Evolutionary conservation across 371 early-diverging fungal genomes (phyloP).

Genomic region (Lichtheimia ramosa): DNA sequence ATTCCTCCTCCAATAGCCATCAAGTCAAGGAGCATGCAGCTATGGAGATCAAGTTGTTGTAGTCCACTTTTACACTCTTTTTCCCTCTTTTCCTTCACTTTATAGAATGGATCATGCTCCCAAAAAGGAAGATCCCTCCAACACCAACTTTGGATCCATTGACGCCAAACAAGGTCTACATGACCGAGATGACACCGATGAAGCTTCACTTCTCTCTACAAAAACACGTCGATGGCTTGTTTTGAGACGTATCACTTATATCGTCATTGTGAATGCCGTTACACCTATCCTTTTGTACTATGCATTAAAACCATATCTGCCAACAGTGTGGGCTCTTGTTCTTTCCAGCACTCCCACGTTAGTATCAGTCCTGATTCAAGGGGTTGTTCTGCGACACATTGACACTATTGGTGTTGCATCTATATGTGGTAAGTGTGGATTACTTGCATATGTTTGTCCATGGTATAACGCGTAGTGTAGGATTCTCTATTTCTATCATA

Average conservation of each 20-base stretch:
- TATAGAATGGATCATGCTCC: too few species aligned
- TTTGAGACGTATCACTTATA: conserved; percentile 19
- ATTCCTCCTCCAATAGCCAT: too few species aligned
- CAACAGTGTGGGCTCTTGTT: conserved; percentile 43
- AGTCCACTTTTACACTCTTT: too few species aligned
- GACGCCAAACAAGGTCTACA: neutral
- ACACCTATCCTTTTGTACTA: conserved; percentile 40
- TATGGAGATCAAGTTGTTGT: too few species aligned
- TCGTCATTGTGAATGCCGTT: conserved; percentile 38
- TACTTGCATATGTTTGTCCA: conserved; percentile 2
- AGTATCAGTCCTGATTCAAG: conserved; percentile 36
- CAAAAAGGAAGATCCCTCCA: too few species aligned
- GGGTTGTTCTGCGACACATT: conserved; percentile 26
- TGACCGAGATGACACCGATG: conserved; percentile 1
- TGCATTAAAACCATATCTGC: conserved; percentile 30
- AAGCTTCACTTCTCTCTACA: conserved; percentile 6
- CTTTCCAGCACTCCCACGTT: conserved; percentile 41
- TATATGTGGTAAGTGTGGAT: conserved; percentile 28
- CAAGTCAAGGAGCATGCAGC: too few species aligned
- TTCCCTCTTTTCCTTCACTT: neutral
- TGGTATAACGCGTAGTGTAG: conserved; percentile 10
- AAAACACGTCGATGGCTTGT: conserved; percentile 14
- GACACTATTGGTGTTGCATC: conserved; percentile 41
- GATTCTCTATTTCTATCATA: conserved; percentile 45
- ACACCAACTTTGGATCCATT: neutral